phyloP scores from a whole-genome alignment of 2,329 filamentous ascomycete species.

The Arthroderma uncinatum region DNA sequence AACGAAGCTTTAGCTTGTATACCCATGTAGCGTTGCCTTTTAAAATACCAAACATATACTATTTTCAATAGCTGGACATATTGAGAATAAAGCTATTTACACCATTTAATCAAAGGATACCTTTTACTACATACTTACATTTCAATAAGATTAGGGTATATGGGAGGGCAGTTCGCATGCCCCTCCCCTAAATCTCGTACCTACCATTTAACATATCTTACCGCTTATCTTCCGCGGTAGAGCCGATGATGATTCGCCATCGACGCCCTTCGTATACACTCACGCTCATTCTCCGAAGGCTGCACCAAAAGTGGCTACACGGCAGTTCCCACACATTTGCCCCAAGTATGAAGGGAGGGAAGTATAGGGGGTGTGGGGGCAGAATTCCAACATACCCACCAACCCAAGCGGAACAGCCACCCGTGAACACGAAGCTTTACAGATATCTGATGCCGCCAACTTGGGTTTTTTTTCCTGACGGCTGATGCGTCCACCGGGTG shows the following conservation, averaged over 20 bases:
- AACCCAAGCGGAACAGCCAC: background rate
- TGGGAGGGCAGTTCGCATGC: background rate
- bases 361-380: background rate
- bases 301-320: background rate
- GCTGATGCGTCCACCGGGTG: background rate
- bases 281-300: background rate
- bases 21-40: conserved; percentile 1
- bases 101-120: background rate
- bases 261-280: background rate
- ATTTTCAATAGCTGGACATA: conserved; percentile 1
- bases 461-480: background rate
- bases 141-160: background rate
- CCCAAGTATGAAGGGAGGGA: background rate
- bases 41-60: background rate
- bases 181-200: background rate
- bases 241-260: background rate
- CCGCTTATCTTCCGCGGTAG: background rate
- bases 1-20: conserved; percentile 3
- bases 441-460: background rate
- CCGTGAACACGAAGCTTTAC: background rate
- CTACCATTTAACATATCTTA: background rate
- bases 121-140: background rate
- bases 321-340: background rate
- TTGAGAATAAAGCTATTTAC: background rate
- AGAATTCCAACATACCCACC: background rate